Evolutionary conservation across 2,329 filamentous ascomycete species (phyloP).

Genomic region (Pyrenophora teres): DNA sequence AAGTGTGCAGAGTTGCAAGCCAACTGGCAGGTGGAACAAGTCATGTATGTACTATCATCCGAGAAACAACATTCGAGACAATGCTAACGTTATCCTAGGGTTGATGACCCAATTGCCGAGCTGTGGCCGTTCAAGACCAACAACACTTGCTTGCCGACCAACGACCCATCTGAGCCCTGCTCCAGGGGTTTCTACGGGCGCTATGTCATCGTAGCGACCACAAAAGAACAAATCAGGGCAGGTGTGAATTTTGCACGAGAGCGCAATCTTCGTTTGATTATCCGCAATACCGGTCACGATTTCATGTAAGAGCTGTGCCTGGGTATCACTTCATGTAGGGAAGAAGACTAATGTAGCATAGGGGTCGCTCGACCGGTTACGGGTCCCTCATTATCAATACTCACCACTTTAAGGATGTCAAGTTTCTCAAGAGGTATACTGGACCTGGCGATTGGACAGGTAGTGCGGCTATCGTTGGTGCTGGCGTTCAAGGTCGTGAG

Average conservation of each 20-base stretch:
- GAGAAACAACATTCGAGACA: not conserved
- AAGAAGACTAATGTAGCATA: conserved; percentile 6
- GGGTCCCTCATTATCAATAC: conserved; percentile 45
- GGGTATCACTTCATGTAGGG: not conserved
- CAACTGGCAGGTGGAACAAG: conserved; percentile 39
- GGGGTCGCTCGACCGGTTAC: conserved; percentile 42
- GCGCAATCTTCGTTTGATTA: conserved; percentile 39
- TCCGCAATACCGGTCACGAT: conserved; percentile 45
- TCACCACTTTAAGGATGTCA: conserved; percentile 43
- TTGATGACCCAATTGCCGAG: conserved; percentile 38
- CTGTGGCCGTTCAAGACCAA: conserved; percentile 44
- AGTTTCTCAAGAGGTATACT: conserved; percentile 37
- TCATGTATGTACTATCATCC: conserved; percentile 27
- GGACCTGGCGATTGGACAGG: conserved; percentile 42
- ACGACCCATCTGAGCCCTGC: conserved; percentile 32
- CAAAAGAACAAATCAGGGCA: conserved; percentile 38
- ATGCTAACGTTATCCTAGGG: conserved; percentile 21
- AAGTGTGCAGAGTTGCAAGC: conserved; percentile 34
- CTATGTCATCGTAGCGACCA: conserved; percentile 43
- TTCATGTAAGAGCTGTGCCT: conserved; percentile 29
- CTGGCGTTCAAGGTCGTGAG: conserved; percentile 44
- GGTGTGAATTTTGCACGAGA: conserved; percentile 43
- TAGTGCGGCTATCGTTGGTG: conserved; percentile 37
- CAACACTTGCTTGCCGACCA: conserved; percentile 40
- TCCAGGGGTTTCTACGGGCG: conserved; percentile 40